Evolutionary conservation across 2,329 filamentous ascomycete species (phyloP).

Genomic region (Colletotrichum sublineola): DNA sequence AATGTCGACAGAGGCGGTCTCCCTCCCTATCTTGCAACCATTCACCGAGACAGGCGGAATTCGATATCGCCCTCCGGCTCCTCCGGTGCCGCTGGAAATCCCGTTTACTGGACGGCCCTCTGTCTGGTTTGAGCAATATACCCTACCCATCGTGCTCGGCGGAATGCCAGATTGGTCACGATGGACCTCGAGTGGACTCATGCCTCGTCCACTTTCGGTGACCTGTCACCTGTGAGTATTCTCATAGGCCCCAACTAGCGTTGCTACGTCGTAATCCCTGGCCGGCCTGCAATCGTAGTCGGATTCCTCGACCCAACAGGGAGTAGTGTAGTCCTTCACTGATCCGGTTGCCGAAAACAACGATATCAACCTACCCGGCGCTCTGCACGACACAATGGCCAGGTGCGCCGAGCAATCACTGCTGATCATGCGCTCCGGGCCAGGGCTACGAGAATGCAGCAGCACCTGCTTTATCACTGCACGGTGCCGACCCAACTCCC

Average conservation of each 20-base stretch:
- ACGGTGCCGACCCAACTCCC: too few species aligned
- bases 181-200: slow-evolving; percentile 1
- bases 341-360: background rate
- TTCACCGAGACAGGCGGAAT: background rate
- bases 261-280: slow-evolving; percentile 7
- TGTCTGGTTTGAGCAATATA: slow-evolving; percentile 10
- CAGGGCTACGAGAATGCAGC: background rate
- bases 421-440: background rate
- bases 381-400: background rate
- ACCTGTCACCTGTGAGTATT: slow-evolving; percentile 13
- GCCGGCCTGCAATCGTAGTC: background rate
- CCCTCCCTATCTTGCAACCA: background rate
- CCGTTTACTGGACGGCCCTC: background rate
- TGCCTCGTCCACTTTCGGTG: slow-evolving; percentile 8
- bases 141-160: background rate
- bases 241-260: background rate
- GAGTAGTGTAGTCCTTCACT: background rate
- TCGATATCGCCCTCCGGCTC: background rate
- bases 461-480: background rate
- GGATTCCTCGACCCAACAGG: background rate
- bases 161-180: background rate
- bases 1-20: background rate
- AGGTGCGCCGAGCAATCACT: background rate
- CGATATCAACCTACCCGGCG: background rate
- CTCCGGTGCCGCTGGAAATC: background rate